A percentile compares a stretch with the other conserved stretches of the same genome.
These are phyloP conservation scores for Populus hybrid DNA, from an alignment of 441 rosid genomes.

Conservation along the genomic window DNA sequence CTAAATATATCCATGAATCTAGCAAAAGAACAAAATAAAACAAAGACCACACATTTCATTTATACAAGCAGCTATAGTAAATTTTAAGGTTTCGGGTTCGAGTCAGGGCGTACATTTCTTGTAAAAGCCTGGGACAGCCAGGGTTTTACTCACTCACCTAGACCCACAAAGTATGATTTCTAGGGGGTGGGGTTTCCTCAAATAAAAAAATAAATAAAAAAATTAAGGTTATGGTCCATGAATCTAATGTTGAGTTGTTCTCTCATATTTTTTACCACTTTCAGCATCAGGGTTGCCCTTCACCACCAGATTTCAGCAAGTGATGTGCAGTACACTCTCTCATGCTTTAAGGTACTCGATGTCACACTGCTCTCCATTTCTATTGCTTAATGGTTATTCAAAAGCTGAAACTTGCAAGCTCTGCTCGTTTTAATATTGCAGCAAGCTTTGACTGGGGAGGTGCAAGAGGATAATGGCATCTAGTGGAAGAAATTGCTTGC, in stretches of 20 bases:
- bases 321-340: conserved; percentile 65
- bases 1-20: conserved; percentile 7
- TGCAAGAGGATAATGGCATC: conserved; percentile 31
- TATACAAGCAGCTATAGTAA: background rate
- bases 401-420: background rate
- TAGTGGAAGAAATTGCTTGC: conserved; percentile 3
- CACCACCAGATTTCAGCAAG: conserved; percentile 82
- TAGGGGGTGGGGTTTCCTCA: too few species aligned
- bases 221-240: background rate
- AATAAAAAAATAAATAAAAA: too few species aligned
- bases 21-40: background rate
- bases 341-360: conserved; percentile 61
- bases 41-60: background rate
- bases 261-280: conserved; percentile 1
- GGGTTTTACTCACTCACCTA: too few species aligned
- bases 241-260: background rate
- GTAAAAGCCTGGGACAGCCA: too few species aligned
- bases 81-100: too few species aligned
- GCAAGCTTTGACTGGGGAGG: conserved; percentile 42
- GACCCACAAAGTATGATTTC: too few species aligned
- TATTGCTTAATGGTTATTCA: background rate
- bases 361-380: background rate
- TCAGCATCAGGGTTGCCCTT: conserved; percentile 77
- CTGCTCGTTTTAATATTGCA: conserved; percentile 26
- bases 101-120: accelerated